Evolutionary conservation across 495 filamentous ascomycete species (phyloP).

Genomic region (Penicillium samsonianum): DNA sequence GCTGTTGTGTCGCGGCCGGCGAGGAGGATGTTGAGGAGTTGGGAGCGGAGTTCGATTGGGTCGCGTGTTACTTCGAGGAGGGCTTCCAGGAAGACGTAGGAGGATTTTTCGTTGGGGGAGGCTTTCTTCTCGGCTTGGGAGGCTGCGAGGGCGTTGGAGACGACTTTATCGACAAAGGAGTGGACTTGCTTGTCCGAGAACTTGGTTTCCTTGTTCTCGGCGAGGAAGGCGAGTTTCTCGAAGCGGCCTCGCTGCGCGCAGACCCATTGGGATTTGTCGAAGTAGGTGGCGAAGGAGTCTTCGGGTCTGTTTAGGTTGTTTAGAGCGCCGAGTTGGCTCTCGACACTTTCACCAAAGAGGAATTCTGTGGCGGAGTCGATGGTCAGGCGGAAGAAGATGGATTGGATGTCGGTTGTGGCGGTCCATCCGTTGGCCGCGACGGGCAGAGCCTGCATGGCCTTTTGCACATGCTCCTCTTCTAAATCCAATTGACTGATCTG

Average conservation of each 20-base stretch:
- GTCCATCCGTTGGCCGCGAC: slow-evolving; percentile 47
- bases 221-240: slow-evolving; percentile 53
- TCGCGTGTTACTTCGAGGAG: slow-evolving; percentile 40
- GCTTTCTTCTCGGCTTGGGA: slow-evolving; percentile 9
- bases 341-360: slow-evolving; percentile 61
- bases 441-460: slow-evolving; percentile 42
- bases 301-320: slow-evolving; percentile 27
- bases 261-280: slow-evolving; percentile 43
- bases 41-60: slow-evolving; percentile 55
- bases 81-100: slow-evolving; percentile 46
- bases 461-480: slow-evolving; percentile 53
- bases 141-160: slow-evolving; percentile 35
- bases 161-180: slow-evolving; percentile 49
- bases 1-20: slow-evolving; percentile 64
- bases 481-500: slow-evolving; percentile 54
- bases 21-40: slow-evolving; percentile 57
- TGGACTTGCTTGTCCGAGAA: slow-evolving; percentile 50
- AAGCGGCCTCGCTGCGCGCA: slow-evolving; percentile 44
- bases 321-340: slow-evolving; percentile 40
- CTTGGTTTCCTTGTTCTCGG: slow-evolving; percentile 51
- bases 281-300: slow-evolving; percentile 43
- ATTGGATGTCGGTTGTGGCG: slow-evolving; percentile 52
- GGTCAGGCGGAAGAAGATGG: slow-evolving; percentile 64
- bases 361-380: slow-evolving; percentile 69
- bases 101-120: slow-evolving; percentile 14